Conservation (phyloP, 2,329 filamentous ascomycete genomes). For the Lasiodiplodia sp. region DNA sequence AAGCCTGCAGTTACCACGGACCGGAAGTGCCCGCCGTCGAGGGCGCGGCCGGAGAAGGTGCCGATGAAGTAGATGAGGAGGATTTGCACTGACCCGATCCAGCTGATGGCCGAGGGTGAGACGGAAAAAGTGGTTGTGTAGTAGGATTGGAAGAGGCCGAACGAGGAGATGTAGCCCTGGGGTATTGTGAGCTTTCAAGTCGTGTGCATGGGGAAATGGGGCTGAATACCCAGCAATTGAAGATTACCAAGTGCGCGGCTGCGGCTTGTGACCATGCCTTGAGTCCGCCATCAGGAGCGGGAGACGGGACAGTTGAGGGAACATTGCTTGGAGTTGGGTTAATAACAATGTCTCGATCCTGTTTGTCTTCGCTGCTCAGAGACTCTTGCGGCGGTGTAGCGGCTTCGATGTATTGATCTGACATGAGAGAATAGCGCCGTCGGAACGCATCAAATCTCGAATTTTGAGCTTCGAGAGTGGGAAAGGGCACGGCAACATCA, state of each 20-base stretch:
- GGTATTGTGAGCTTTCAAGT: not conserved
- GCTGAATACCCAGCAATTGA: conserved; percentile 40
- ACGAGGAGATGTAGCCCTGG: conserved; percentile 57
- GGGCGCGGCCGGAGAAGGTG: conserved; percentile 51
- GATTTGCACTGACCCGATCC: conserved; percentile 58
- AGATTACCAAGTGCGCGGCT: conserved; percentile 28
- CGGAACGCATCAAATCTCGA: not conserved
- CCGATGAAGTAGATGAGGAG: conserved; percentile 55
- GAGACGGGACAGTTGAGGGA: conserved; percentile 24
- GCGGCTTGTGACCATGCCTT: conserved; percentile 56
- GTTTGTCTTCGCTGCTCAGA: not conserved
- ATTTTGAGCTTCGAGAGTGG: not conserved
- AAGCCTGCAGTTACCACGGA: conserved; percentile 48
- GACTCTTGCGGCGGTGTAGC: not conserved
- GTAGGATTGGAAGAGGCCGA: conserved; percentile 64
- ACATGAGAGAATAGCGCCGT: not conserved
- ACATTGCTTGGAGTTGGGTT: conserved; percentile 13
- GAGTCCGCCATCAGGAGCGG: conserved; percentile 57
- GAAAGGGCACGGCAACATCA: not conserved
- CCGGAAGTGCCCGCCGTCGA: conserved; percentile 54
- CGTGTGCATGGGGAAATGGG: not conserved
- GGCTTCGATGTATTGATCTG: not conserved
- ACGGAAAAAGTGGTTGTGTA: conserved; percentile 49
- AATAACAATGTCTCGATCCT: not conserved
- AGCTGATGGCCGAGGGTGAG: conserved; percentile 53